Base-by-base conservation (phyloP, 371 early-diverging fungal genomes). In the Mortierella sp. region DNA sequence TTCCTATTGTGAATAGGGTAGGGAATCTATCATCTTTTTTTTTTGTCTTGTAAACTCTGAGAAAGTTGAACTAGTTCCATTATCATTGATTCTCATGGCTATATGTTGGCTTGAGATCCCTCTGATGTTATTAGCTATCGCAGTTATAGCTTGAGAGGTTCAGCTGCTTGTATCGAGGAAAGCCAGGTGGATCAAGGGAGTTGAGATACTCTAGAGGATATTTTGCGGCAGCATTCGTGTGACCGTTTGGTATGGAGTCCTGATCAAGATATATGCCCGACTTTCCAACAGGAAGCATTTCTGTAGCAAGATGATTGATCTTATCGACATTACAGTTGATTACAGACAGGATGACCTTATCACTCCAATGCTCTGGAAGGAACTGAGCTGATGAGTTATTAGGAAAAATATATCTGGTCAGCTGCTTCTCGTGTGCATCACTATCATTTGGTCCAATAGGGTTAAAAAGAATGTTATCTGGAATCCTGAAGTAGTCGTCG, bases 311-410 rank as follows among this genome's bases (percentile, higher is more conserved):
- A 19, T 5, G 10, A 23, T 71, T 64, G 19, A 71, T 23, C 15
- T 43, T 35, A 35, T 71, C 55, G 12, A 71, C 61, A n/a, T 71
- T 42, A 1, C 13, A 43, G 35, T 71, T 71, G 34, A 60, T 60
- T 28, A 60, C 17, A 8, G 60, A 26, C 3, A 71, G 29, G 3
- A 64, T 60, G 2, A 65, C 59, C 1, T 60, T 15, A 4, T 60
- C 65, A 7, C 42, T 31, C 35, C 58, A 47, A 6, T 35, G 13
- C 0, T 42, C 61, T 0, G 65, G 60, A 1, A 15, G 7, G 10
- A 71, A 19, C 0, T 19, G 49, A 17, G 29, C 29, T 0, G 37
- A 22, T 6, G 13, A 34, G 23, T 56, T 61, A 31, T 47, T 47
- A 12, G 67, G 62, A 45, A 56, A 66, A 3, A 63, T 53, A 3